Base-by-base conservation (phyloP, 441 rosid genomes). In the Viola pubescens region DNA sequence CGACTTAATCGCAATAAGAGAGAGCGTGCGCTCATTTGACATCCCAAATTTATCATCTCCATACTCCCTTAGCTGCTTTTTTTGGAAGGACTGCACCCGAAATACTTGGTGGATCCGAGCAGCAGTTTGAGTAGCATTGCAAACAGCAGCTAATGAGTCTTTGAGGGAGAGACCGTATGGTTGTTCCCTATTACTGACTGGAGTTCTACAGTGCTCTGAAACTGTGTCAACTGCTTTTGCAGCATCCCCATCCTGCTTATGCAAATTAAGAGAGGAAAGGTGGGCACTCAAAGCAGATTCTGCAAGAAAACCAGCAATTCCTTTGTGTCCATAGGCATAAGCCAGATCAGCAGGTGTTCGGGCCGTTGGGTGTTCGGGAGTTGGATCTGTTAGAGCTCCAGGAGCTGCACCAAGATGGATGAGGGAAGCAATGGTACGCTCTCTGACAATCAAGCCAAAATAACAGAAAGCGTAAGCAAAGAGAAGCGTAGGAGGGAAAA, bases 311-410 rank as follows among this genome's bases (percentile, higher is more conserved):
- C 89, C 98, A 16, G 95, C 84, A 50, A 86, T 91, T 71, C 96
- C 98, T 81, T 86, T 91, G 80, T 88, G 88, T 50, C 92, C 90
- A 58, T 77, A 83, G 52, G 80, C 76, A 53, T 88, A 85, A 58
- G 98, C 98, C 47, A 91, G 73, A 69, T 91, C 98, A 40, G 98
- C 89, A 56, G 98, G 86, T 58, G 95, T 81, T 74, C 80, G 77
- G 66, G 89, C 87, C n/a, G 75, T 54, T 51, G 90, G 86, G 66
- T 79, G 76, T 72, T 71, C 63, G 45, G 94, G 91, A 37, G 84
- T 80, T 48, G 98, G 98, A 70, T 91, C 91, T 37, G 91, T 87
- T 58, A 91, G 59, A 51, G 78, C 72, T 71, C 98, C 98, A 55
- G 97, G 86, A 63, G 89, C 81, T 52, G 97, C 95, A 67, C 82